Conservation (phyloP, 306 rosid species). For the Bauhinia variegata region DNA sequence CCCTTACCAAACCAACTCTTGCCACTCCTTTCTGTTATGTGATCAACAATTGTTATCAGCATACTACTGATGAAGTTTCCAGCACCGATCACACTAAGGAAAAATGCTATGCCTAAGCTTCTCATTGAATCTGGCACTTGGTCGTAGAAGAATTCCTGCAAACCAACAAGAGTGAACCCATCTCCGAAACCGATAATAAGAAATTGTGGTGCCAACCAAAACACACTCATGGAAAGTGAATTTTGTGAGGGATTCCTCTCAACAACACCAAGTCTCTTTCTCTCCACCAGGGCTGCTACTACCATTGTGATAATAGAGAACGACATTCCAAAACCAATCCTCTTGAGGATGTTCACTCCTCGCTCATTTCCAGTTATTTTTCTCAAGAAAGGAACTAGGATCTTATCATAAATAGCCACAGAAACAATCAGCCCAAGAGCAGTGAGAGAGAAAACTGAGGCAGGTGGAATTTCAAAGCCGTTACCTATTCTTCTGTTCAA, state of each 20-base stretch:
- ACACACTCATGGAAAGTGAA: conserved; percentile 62
- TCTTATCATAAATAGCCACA: conserved; percentile 69
- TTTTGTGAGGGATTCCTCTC: conserved; percentile 36
- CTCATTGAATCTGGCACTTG: conserved; percentile 98
- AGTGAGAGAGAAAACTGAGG: conserved; percentile 63
- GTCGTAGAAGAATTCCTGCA: conserved; percentile 85
- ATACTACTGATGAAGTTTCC: conserved; percentile 74
- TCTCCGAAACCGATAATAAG: conserved; percentile 83
- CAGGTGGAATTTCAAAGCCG: conserved; percentile 69
- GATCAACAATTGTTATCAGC: conserved; percentile 67
- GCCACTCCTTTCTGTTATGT: conserved; percentile 52
- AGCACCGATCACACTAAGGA: conserved; percentile 74
- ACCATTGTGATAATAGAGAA: conserved; percentile 63
- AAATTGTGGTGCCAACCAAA: conserved; percentile 87
- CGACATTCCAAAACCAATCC: conserved; percentile 85
- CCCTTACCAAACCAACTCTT: conserved; percentile 83
- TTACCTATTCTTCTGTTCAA: conserved; percentile 50
- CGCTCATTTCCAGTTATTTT: conserved; percentile 69
- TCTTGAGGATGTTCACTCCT: conserved; percentile 85
- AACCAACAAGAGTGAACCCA: conserved; percentile 78
- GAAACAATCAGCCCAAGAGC: conserved; percentile 79
- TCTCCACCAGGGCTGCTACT: conserved; percentile 69
- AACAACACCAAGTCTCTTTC: conserved; percentile 52
- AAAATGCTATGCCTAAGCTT: conserved; percentile 83
- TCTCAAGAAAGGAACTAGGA: conserved; percentile 66